These are phyloP conservation scores for Malbranchea cinnamomea DNA, from an alignment of 2,329 filamentous ascomycete genomes.

Conservation along the genomic window DNA sequence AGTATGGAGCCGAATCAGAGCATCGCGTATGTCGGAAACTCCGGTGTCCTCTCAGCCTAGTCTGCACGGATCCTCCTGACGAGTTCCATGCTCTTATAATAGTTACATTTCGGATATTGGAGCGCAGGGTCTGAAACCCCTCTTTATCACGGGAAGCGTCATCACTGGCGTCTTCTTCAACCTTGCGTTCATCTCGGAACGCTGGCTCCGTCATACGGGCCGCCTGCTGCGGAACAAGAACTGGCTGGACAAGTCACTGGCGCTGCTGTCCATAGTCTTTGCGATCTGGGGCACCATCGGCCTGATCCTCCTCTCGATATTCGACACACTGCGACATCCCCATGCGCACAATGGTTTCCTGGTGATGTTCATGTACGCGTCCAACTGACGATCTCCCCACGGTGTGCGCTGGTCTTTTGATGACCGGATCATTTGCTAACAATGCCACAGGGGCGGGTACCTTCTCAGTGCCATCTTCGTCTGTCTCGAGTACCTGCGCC, in stretches of 20 bases:
- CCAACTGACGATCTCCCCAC: neutral
- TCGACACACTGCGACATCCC: constrained; percentile 60
- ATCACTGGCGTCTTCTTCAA: constrained; percentile 67
- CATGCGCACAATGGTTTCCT: constrained; percentile 62
- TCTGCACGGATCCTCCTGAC: no score
- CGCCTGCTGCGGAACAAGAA: constrained; percentile 59
- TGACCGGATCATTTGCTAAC: neutral
- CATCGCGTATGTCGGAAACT: constrained; percentile 35
- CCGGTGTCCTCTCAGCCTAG: no score
- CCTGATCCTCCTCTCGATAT: constrained; percentile 69
- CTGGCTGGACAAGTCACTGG: constrained; percentile 23
- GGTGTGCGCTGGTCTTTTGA: neutral
- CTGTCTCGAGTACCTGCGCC: constrained; percentile 76
- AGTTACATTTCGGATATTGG: constrained; percentile 41
- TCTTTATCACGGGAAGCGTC: constrained; percentile 46
- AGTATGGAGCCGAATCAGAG: constrained; percentile 37
- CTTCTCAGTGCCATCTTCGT: constrained; percentile 74
- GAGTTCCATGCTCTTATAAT: no score
- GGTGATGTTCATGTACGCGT: constrained; percentile 54
- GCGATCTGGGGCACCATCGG: constrained; percentile 64
- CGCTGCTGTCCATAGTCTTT: constrained; percentile 35
- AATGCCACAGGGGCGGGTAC: constrained; percentile 46
- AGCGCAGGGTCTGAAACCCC: constrained; percentile 41
- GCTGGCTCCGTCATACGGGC: constrained; percentile 70
- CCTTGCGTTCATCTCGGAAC: constrained; percentile 63